phyloP scores from a whole-genome alignment of 1,139 yeast genomes.

The Zygosaccharomyces sapae region DNA sequence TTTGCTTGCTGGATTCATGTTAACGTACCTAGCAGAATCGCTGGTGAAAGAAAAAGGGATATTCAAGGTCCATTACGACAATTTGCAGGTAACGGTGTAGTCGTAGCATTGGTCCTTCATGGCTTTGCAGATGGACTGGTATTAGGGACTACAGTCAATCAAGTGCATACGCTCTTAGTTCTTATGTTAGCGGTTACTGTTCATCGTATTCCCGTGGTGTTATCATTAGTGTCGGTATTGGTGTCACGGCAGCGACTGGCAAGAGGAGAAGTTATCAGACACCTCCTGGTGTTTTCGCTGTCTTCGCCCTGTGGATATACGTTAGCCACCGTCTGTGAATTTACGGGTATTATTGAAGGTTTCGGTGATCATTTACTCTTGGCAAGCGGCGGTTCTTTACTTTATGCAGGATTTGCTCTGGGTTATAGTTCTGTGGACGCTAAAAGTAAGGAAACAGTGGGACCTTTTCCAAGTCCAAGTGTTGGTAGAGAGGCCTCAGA shows the following conservation, averaged over 20 bases:
- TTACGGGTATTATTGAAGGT: conserved; percentile 12
- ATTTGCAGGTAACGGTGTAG: conserved; percentile 40
- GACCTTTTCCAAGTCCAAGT: conserved; percentile 4
- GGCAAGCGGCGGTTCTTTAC: conserved; percentile 36
- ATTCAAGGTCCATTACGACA: conserved; percentile 1
- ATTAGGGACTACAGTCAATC: conserved; percentile 50
- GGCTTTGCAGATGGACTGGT: conserved; percentile 64
- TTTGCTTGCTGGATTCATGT: conserved; percentile 32
- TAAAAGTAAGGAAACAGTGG: not conserved
- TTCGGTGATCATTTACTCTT: conserved; percentile 33
- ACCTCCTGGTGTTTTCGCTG: conserved; percentile 32
- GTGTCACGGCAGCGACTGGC: conserved; percentile 33
- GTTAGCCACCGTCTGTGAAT: conserved; percentile 18
- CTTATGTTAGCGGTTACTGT: conserved; percentile 51
- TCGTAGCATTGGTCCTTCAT: conserved; percentile 56
- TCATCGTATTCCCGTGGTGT: conserved; percentile 62
- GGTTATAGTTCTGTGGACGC: not conserved
- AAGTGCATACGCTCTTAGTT: conserved; percentile 43
- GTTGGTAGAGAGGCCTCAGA: conserved; percentile 5
- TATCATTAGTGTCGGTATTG: conserved; percentile 47
- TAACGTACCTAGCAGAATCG: conserved; percentile 21
- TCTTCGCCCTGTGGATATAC: conserved; percentile 36
- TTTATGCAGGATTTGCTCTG: conserved; percentile 27
- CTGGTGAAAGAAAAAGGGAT: not conserved
- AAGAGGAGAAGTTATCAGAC: conserved; percentile 29